Evolutionary conservation across 345 rosid genomes (phyloP).

Genomic region (Populus ilicifolia): DNA sequence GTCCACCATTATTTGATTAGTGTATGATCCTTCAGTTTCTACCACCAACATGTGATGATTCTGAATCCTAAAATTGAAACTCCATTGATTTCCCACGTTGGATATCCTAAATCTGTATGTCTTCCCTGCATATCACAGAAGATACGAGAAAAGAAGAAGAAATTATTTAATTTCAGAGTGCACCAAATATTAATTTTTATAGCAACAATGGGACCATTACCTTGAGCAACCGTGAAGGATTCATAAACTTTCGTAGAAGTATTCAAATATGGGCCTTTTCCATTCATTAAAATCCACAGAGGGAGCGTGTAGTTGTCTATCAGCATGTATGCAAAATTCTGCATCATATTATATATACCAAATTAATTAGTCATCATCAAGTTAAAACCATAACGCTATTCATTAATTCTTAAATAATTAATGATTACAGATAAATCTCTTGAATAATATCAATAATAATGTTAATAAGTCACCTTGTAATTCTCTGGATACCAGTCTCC

Average conservation of each 20-base stretch:
- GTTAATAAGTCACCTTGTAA: slow-evolving; percentile 29
- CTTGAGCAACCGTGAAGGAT: slow-evolving; percentile 32
- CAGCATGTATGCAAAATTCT: slow-evolving; percentile 9
- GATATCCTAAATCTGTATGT: slow-evolving; percentile 52
- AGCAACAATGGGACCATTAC: slow-evolving; percentile 10
- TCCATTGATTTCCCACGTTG: slow-evolving; percentile 50
- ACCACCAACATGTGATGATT: slow-evolving; percentile 27
- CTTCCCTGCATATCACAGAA: slow-evolving; percentile 27
- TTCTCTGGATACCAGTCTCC: slow-evolving; percentile 17
- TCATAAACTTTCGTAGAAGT: slow-evolving; percentile 9
- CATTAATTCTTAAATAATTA: not conserved
- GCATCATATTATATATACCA: not conserved
- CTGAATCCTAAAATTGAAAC: slow-evolving; percentile 49
- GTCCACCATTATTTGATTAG: slow-evolving; percentile 23
- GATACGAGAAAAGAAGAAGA: not conserved
- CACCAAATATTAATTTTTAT: not conserved
- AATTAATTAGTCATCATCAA: not conserved
- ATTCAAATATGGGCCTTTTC: slow-evolving; percentile 24
- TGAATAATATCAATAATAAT: too few species aligned
- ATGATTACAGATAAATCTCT: too few species aligned
- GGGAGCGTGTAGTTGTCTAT: slow-evolving; percentile 10
- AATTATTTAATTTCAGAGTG: not conserved
- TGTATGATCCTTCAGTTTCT: slow-evolving; percentile 41
- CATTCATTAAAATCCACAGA: slow-evolving; percentile 33
- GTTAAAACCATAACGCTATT: not conserved